These are phyloP conservation scores for Chamaenerion angustifolium DNA, from an alignment of 345 rosid genomes.

Conservation along the genomic window DNA sequence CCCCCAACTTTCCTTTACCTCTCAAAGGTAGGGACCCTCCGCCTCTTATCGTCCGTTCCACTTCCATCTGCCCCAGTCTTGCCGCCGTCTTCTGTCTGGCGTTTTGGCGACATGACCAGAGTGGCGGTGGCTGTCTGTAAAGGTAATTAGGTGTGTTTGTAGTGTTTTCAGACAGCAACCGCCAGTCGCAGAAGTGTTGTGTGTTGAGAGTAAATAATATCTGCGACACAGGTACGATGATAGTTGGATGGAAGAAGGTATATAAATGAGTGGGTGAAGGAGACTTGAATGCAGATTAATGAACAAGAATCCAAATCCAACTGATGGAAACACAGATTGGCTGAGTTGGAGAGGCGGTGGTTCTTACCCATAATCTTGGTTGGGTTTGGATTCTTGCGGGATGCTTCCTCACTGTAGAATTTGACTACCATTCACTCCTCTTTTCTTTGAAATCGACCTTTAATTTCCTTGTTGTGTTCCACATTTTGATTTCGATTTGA, in stretches of 20 bases:
- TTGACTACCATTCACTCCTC: too few species aligned
- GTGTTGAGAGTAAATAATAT: too few species aligned
- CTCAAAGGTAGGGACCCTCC: slow-evolving; percentile 37
- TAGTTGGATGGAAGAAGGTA: too few species aligned
- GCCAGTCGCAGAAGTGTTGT: too few species aligned
- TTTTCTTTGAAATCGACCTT: too few species aligned
- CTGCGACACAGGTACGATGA: too few species aligned
- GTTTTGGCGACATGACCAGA: slow-evolving; percentile 64
- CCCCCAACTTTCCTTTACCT: slow-evolving; percentile 19
- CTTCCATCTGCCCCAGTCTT: slow-evolving; percentile 37
- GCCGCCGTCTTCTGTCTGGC: slow-evolving; percentile 52
- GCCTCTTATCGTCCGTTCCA: slow-evolving; percentile 53
- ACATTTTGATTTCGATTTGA: too few species aligned
- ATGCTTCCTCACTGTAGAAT: slow-evolving; percentile 6
- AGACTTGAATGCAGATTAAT: background rate
- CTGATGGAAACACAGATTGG: background rate
- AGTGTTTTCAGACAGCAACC: background rate
- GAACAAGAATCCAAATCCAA: background rate
- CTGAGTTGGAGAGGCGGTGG: background rate
- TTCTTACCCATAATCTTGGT: slow-evolving; percentile 1
- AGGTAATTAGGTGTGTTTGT: background rate
- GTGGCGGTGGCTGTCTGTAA: background rate
- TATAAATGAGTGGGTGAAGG: background rate
- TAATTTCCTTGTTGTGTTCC: too few species aligned
- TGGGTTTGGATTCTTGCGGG: slow-evolving; percentile 8